These are phyloP conservation scores for Ambrosia artemisiifolia DNA, from an alignment of 129 eudicot genomes.

Conservation along the genomic window DNA sequence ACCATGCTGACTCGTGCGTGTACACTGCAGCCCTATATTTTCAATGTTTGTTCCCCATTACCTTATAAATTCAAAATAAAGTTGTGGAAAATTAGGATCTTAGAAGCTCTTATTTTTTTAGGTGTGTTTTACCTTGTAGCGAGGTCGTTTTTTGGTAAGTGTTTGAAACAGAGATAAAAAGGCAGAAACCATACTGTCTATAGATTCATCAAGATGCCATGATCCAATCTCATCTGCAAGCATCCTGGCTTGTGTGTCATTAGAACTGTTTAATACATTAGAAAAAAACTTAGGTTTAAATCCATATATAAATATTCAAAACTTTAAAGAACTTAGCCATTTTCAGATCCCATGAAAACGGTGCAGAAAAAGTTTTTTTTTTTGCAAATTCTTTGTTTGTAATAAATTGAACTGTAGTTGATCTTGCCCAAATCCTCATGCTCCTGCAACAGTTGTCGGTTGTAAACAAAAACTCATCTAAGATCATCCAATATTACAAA, in stretches of 20 bases:
- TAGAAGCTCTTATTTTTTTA: background rate
- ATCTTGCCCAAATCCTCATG: no score
- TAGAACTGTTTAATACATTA: slow-evolving; percentile 51
- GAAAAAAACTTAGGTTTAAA: background rate
- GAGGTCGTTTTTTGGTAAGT: slow-evolving; percentile 83
- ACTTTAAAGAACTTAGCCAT: slow-evolving; percentile 43
- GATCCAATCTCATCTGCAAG: slow-evolving; percentile 94
- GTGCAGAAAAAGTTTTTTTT: slow-evolving; percentile 91
- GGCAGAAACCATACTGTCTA: slow-evolving; percentile 78
- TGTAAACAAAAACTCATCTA: no score
- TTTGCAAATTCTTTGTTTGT: slow-evolving; percentile 84
- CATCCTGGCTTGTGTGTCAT: slow-evolving; percentile 73
- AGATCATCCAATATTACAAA: no score
- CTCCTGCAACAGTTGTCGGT: no score
- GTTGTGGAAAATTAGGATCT: background rate
- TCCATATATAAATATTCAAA: background rate
- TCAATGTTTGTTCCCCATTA: slow-evolving; percentile 93
- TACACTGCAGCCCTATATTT: slow-evolving; percentile 86
- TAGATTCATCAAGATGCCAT: slow-evolving; percentile 90
- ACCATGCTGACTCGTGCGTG: slow-evolving; percentile 98
- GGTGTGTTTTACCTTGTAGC: slow-evolving; percentile 62
- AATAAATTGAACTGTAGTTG: no score
- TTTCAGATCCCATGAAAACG: slow-evolving; percentile 93
- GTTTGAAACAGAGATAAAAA: slow-evolving; percentile 76
- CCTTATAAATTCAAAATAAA: slow-evolving; percentile 36